These are phyloP conservation scores for Alternaria longipes DNA, from an alignment of 2,329 filamentous ascomycete genomes.

Conservation along the genomic window DNA sequence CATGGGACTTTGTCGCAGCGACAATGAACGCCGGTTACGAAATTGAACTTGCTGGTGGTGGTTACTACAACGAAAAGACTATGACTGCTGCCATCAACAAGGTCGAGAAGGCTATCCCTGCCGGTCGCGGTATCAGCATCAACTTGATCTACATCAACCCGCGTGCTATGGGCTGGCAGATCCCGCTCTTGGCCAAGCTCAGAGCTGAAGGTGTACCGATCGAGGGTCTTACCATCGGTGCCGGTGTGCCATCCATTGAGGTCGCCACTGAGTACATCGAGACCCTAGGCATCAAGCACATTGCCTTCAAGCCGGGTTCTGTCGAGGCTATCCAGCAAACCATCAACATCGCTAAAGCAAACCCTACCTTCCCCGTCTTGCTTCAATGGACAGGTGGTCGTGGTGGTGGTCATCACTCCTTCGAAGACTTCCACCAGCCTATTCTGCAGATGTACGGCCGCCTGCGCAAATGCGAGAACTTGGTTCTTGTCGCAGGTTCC, in stretches of 20 bases:
- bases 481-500: conserved; percentile 58
- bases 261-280: conserved; percentile 59
- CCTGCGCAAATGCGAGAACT: conserved; percentile 57
- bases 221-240: conserved; percentile 59
- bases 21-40: conserved; percentile 63
- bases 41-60: conserved; percentile 60
- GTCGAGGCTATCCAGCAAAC: conserved; percentile 57
- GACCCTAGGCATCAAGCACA: conserved; percentile 66
- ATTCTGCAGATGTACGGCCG: conserved; percentile 58
- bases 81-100: conserved; percentile 59
- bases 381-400: conserved; percentile 62
- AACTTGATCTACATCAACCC: conserved; percentile 66
- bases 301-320: conserved; percentile 60
- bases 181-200: conserved; percentile 60
- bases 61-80: conserved; percentile 58
- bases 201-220: conserved; percentile 58
- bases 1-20: conserved; percentile 62
- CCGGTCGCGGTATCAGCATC: conserved; percentile 61
- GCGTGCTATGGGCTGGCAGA: conserved; percentile 63
- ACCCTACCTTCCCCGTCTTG: conserved; percentile 57
- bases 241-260: conserved; percentile 59
- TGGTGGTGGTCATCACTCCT: conserved; percentile 61
- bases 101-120: conserved; percentile 55
- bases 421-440: conserved; percentile 61
- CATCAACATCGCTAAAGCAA: conserved; percentile 58